These are phyloP conservation scores for Aspergillus tanneri DNA, from an alignment of 2,329 filamentous ascomycete species.

Conservation along the genomic window DNA sequence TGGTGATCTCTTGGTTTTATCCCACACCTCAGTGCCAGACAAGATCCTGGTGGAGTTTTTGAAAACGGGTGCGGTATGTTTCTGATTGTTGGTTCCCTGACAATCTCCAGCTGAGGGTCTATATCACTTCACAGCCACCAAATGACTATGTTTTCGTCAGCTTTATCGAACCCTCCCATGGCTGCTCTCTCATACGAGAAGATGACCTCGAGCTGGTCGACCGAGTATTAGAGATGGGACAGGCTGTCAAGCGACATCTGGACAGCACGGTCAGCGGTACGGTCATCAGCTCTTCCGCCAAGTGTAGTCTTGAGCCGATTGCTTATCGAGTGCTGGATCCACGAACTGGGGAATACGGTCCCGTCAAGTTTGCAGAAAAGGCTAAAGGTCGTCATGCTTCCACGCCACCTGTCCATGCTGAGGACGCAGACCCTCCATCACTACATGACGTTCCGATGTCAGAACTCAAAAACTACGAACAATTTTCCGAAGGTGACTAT, in stretches of 20 bases:
- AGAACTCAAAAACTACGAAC: slow-evolving; percentile 48
- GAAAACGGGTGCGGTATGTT: slow-evolving; percentile 21
- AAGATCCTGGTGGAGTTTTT: slow-evolving; percentile 29
- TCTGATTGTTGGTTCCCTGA: not conserved
- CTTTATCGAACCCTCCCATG: slow-evolving; percentile 38
- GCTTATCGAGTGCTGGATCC: slow-evolving; percentile 23
- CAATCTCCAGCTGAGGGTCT: slow-evolving; percentile 6
- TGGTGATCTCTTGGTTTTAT: slow-evolving; percentile 35
- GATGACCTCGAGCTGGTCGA: slow-evolving; percentile 53
- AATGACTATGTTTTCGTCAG: slow-evolving; percentile 53
- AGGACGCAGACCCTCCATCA: slow-evolving; percentile 17
- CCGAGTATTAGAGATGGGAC: slow-evolving; percentile 55
- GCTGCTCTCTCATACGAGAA: slow-evolving; percentile 44
- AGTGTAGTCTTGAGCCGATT: slow-evolving; percentile 46
- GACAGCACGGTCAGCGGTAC: slow-evolving; percentile 55
- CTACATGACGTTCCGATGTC: slow-evolving; percentile 44
- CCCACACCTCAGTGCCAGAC: slow-evolving; percentile 29
- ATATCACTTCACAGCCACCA: slow-evolving; percentile 41
- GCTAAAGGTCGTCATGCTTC: not conserved
- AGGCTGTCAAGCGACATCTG: slow-evolving; percentile 53
- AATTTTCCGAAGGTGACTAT: slow-evolving; percentile 52
- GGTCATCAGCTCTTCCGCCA: slow-evolving; percentile 50
- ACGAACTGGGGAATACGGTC: slow-evolving; percentile 23
- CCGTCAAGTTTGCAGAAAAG: slow-evolving; percentile 22
- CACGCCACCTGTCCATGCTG: not conserved